Evolutionary conservation across 2,329 filamentous ascomycete species (phyloP), one percentile per base, ranked within the genome.

Genomic region (Diaporthe citriasiana): DNA sequence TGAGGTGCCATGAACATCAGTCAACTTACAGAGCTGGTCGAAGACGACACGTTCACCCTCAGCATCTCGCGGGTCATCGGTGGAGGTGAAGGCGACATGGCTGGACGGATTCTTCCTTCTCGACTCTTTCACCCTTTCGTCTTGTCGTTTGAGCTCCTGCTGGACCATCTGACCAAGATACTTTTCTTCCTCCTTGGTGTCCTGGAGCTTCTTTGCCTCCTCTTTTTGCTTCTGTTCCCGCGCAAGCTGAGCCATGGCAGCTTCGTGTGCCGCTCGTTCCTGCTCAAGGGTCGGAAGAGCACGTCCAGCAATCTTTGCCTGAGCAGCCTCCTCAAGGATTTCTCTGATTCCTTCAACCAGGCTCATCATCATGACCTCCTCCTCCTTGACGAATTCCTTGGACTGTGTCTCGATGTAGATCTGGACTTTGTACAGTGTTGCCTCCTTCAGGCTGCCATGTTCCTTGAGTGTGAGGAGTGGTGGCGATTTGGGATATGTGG

Each of bases 241-340:
- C 77, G 89, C 93, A 69, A 90, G 83, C 79, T 88, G 87, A 59
- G 90, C 90, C 38, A 94, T 86, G 33, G 90, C 90, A 30, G 93
- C 93, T 83, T 97, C 94, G 76, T 97, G 94, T 19, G 91, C 91
- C 38, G 93, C 95, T 51, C 95, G 91, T 82, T 98, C 95, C 79
- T 97, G 95, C 79, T 97, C 95, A 9, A 98, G 87, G 42, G 95
- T 98, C 1, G 95, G 95, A 22, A 98, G 85, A 75, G 95, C 90
- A 72, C 92, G 90, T 42, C 94, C 93, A 72, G 92, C 90, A 63
- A 93, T 92, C 78, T 93, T 93, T 38, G 92, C 91, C 77, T 92
- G 88, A 1, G 95, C 94, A n/a, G 94, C 94, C 81, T 97, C 94
- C 82, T 98, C 95, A 5, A 98, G 87, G 13, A 96, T 92, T 60